A percentile compares a stretch with the other conserved stretches of the same genome.
Conservation (phyloP, 192 early-diverging fungal genomes). For the Diversispora epigaea region DNA sequence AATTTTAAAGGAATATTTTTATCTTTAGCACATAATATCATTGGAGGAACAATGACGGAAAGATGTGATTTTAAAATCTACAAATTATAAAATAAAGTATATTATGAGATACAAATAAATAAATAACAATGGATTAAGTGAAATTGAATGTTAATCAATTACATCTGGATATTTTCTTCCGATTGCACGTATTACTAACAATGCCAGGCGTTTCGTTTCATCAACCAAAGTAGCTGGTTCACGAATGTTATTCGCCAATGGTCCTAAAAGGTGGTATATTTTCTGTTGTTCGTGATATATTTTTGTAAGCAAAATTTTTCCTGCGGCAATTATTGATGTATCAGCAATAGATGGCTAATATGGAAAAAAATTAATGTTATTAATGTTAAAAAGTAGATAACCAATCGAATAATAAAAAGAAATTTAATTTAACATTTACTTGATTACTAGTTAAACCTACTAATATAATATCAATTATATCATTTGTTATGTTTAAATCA, state of each 20-base stretch:
- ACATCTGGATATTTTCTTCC: conserved; percentile 42
- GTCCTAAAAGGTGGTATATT: conserved; percentile 35
- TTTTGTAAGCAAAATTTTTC: conserved; percentile 53
- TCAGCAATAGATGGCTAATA: conserved; percentile 46
- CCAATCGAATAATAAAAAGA: not conserved
- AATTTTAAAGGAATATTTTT: conserved; percentile 82
- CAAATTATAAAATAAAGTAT: no score
- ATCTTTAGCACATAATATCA: conserved; percentile 75
- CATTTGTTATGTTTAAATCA: conserved; percentile 40
- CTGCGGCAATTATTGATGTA: conserved; percentile 52
- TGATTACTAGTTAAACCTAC: conserved; percentile 14
- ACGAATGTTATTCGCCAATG: conserved; percentile 36
- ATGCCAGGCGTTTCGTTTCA: conserved; percentile 45
- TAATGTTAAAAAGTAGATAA: not conserved
- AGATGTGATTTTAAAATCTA: conserved; percentile 54
- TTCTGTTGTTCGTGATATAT: conserved; percentile 47
- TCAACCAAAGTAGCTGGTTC: conserved; percentile 26
- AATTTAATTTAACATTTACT: conserved; percentile 3
- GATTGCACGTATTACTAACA: conserved; percentile 40
- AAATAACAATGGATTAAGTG: not conserved
- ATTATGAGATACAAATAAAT: not conserved
- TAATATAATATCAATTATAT: conserved; percentile 36
- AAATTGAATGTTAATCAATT: not conserved
- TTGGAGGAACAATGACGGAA: conserved; percentile 55
- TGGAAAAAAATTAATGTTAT: not conserved